Percentiles rank a stretch among this genome's conserved stretches.
These are phyloP conservation scores for Fagopyrum esculentum DNA, from an alignment of 148 eudicot species.

Conservation along the genomic window DNA sequence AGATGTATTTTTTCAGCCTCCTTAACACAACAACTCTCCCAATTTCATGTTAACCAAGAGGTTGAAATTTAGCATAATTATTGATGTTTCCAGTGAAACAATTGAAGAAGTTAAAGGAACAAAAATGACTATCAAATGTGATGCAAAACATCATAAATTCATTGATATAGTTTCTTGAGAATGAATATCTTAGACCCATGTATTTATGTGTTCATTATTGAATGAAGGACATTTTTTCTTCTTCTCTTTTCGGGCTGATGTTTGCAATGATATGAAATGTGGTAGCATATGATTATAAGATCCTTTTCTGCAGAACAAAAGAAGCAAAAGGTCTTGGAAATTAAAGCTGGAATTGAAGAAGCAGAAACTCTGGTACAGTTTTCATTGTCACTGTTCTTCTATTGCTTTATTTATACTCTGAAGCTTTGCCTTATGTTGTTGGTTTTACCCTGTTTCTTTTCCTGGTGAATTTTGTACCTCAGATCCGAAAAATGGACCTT, in stretches of 20 bases:
- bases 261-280: neutral
- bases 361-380: constrained; percentile 43
- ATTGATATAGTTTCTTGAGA: neutral
- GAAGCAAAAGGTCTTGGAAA: constrained; percentile 48
- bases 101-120: no score
- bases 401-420: constrained; percentile 11
- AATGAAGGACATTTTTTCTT: neutral
- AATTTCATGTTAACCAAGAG: no score
- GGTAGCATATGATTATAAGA: neutral
- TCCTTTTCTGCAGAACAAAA: constrained; percentile 36
- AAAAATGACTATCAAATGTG: no score
- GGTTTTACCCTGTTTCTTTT: neutral
- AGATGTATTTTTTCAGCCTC: no score
- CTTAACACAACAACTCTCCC: no score
- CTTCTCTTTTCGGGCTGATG: neutral
- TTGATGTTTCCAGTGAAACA: no score
- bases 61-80: no score
- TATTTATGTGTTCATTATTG: neutral
- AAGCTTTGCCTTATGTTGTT: neutral
- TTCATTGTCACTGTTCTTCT: neutral
- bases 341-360: constrained; percentile 42
- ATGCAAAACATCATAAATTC: neutral
- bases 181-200: neutral
- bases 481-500: constrained; percentile 63
- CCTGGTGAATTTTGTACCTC: neutral